A percentile compares a stretch with the other conserved stretches of the same genome.
Conservation (phyloP, 2,329 filamentous ascomycete species). For the Aschersonia sp. region DNA sequence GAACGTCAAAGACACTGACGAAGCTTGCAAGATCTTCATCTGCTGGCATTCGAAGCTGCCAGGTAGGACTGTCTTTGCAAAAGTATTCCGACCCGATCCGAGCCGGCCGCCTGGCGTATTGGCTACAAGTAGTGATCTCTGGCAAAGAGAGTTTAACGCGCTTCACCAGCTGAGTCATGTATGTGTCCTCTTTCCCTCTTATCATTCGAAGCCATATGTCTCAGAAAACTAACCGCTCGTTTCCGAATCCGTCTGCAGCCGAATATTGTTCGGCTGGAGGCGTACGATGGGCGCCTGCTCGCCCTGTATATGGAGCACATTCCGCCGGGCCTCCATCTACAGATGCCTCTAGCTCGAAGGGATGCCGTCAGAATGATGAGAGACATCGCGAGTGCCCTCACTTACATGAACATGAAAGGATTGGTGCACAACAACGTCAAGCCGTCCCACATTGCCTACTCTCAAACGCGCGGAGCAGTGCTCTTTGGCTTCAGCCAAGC, state of each 20-base stretch:
- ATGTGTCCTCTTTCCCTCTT: too few species aligned
- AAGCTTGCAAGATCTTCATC: not conserved
- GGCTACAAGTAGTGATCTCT: too few species aligned
- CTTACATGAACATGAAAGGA: not conserved
- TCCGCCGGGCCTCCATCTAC: not conserved
- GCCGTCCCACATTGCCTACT: not conserved
- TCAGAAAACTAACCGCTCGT: too few species aligned
- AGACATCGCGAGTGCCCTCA: not conserved
- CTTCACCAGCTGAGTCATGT: too few species aligned
- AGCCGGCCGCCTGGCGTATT: too few species aligned
- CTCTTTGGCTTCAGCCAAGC: not conserved
- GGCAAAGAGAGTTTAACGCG: too few species aligned
- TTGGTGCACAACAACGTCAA: not conserved
- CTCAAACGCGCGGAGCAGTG: not conserved
- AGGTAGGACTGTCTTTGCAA: not conserved
- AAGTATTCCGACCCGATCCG: too few species aligned
- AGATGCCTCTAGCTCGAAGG: not conserved
- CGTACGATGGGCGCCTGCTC: not conserved
- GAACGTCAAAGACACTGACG: too few species aligned
- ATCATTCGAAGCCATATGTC: too few species aligned
- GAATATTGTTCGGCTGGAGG: not conserved
- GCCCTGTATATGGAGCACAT: not conserved
- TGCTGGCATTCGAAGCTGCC: not conserved
- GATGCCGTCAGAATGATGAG: not conserved
- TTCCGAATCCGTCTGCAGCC: too few species aligned